These are phyloP conservation scores for Apiospora aurea DNA, from an alignment of 2,329 filamentous ascomycete genomes.

Conservation along the genomic window DNA sequence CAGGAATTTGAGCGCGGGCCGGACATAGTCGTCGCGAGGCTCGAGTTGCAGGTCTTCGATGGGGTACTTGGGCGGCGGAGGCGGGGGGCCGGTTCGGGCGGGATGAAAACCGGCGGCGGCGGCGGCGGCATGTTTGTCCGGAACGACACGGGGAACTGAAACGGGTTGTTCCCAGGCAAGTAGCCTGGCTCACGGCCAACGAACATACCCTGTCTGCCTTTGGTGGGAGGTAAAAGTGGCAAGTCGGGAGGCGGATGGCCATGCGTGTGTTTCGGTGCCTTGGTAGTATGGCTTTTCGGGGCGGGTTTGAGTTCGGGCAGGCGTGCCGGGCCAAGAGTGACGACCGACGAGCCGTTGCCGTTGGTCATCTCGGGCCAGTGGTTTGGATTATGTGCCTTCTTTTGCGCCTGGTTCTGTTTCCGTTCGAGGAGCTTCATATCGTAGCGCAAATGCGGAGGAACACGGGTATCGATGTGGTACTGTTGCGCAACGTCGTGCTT, in stretches of 20 bases:
- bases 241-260: slow-evolving; percentile 45
- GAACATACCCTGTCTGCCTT: slow-evolving; percentile 46
- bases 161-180: slow-evolving; percentile 53
- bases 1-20: slow-evolving; percentile 81
- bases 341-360: slow-evolving; percentile 34
- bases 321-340: slow-evolving; percentile 58
- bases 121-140: slow-evolving; percentile 53
- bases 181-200: slow-evolving; percentile 47
- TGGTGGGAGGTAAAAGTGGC: slow-evolving; percentile 46
- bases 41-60: slow-evolving; percentile 91
- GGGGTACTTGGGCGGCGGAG: slow-evolving; percentile 87
- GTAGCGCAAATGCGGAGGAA: slow-evolving; percentile 83
- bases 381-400: slow-evolving; percentile 58
- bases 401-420: slow-evolving; percentile 73
- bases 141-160: slow-evolving; percentile 54
- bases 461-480: slow-evolving; percentile 86
- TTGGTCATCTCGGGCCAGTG: slow-evolving; percentile 33
- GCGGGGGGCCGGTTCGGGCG: slow-evolving; percentile 64
- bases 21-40: slow-evolving; percentile 68
- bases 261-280: slow-evolving; percentile 61
- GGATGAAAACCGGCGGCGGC: slow-evolving; percentile 48
- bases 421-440: slow-evolving; percentile 81
- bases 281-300: slow-evolving; percentile 67
- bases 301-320: slow-evolving; percentile 78
- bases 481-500: slow-evolving; percentile 83